These are phyloP conservation scores for Priceomyces haplophilus DNA, from an alignment of 805 yeast genomes.

Conservation along the genomic window DNA sequence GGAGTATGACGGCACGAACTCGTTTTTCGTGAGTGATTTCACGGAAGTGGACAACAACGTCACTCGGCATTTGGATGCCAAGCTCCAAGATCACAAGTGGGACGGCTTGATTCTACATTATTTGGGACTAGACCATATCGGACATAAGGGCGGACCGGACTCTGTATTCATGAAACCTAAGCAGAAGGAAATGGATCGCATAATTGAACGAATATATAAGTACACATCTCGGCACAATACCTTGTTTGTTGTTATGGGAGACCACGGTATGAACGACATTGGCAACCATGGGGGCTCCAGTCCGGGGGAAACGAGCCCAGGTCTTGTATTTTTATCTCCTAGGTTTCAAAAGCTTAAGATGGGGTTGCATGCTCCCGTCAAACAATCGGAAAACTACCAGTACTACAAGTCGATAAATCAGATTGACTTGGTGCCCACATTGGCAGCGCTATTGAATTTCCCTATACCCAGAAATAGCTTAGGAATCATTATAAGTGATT, in stretches of 20 bases:
- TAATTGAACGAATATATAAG: conserved; percentile 52
- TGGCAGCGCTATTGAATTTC: conserved; percentile 56
- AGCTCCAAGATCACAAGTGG: conserved; percentile 58
- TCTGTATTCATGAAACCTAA: conserved; percentile 79
- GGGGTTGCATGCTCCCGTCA: conserved; percentile 36
- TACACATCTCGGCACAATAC: conserved; percentile 37
- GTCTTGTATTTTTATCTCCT: conserved; percentile 65
- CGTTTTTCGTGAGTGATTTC: conserved; percentile 93
- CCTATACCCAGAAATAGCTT: conserved; percentile 71
- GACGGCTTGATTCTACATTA: conserved; percentile 87
- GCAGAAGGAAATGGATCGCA: conserved; percentile 80
- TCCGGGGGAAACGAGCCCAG: conserved; percentile 87
- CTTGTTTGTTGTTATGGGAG: conserved; percentile 77
- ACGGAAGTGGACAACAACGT: conserved; percentile 93
- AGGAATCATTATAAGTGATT: conserved; percentile 63
- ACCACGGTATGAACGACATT: conserved; percentile 93
- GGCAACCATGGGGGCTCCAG: conserved; percentile 98
- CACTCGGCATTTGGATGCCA: conserved; percentile 73
- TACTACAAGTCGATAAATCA: conserved; percentile 59
- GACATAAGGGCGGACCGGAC: conserved; percentile 92
- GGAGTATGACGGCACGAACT: conserved; percentile 78
- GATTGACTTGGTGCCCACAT: conserved; percentile 70
- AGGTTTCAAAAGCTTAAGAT: conserved; percentile 37
- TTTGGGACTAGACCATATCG: conserved; percentile 93
- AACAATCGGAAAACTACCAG: conserved; percentile 41